Evolutionary conservation across 192 early-diverging fungal genomes (phyloP), one percentile per base, ranked within the genome.

Genomic region (Podochytrium sp.): DNA sequence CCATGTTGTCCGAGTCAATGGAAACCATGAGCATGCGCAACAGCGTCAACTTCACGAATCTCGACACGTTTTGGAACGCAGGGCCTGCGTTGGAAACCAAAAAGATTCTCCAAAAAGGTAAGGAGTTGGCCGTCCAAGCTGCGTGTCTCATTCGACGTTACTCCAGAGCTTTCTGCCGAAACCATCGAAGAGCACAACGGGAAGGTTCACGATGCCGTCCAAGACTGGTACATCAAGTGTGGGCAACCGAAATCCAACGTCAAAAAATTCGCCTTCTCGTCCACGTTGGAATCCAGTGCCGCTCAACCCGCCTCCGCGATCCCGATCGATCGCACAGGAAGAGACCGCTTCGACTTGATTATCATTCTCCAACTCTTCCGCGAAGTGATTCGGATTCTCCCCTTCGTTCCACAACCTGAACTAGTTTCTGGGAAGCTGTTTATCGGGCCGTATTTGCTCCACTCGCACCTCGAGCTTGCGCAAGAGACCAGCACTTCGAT

Each of bases 361-460:
- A 27, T 81, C 3, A 66, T 79, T 27, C 32, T 76, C 27, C 39
- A 60, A 30, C 53, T 86, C n/a, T 76, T 86, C 25, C 67, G 70
- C 41, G 84, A 86, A 74, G 42, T 82, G 18, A 34, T 86, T 59
- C 60, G 78, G 12, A 62, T 79, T 3, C 34, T 86, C 6, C 77
- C 80, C 30, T 79, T 80, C 35, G 68, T 86, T 40, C 84, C 83
- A 23, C 65, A 70, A 7, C 78, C 83, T 7, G 82, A 81, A 34
- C 73, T 86, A n/a, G 73, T 85, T 27, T 58, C 60, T 34, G 83
- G 83, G 1, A 55, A 76, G 33, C 74, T 72, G 16, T 86, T 84
- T 57, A 79, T 85, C 65, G 84, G 82, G 7, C 50, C 71, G 35
- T 85, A 83, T 59, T 52, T 86, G 47, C 73, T 78, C 20, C 84